phyloP scores from a whole-genome alignment of 106 monocot genomes.

The Phalaenopsis equestris region DNA sequence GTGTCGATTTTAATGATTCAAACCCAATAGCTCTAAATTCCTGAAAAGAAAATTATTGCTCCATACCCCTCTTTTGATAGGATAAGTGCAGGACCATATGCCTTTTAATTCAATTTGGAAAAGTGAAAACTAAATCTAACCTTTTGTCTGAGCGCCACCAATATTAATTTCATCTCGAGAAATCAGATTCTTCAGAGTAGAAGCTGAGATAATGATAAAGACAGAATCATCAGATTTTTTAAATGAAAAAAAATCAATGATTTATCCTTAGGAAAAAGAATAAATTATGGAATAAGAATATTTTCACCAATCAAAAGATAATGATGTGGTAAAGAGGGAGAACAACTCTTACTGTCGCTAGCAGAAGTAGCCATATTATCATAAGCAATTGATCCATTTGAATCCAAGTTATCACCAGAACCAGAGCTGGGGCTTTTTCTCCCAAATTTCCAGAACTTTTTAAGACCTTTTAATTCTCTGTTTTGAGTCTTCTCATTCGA shows the following conservation, averaged over 20 bases:
- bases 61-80: neutral
- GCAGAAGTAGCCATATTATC: conserved; percentile 27
- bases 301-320: neutral
- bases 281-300: neutral
- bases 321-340: neutral
- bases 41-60: neutral
- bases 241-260: neutral
- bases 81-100: neutral
- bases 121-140: conserved; percentile 11
- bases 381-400: conserved; percentile 36
- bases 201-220: conserved; percentile 29
- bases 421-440: conserved; percentile 44
- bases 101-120: neutral
- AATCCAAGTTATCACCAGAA: conserved; percentile 30
- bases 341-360: conserved; percentile 39
- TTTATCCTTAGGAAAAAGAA: neutral
- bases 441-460: conserved; percentile 77
- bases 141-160: conserved; percentile 39
- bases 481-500: conserved; percentile 37
- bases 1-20: neutral
- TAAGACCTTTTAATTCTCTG: conserved; percentile 75
- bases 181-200: conserved; percentile 63
- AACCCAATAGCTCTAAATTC: neutral
- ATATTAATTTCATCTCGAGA: conserved; percentile 52
- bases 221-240: neutral